Percentiles rank a stretch among this genome's conserved stretches.
Conservation (phyloP, 257 asterid genomes). For the Capsicum pubescens region DNA sequence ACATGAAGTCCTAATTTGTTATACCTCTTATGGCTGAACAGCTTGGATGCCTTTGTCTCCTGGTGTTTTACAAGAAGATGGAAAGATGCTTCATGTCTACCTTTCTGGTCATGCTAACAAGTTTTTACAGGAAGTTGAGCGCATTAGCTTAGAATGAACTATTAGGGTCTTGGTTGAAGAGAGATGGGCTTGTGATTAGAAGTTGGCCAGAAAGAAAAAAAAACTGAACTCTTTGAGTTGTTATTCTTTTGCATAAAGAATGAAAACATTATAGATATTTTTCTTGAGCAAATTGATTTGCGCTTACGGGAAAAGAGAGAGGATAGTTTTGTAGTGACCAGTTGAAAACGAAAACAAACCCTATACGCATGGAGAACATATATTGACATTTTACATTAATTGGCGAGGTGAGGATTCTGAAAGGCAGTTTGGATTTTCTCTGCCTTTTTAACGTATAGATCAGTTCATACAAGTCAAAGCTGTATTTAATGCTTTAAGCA, state of each 20-base stretch:
- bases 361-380: neutral
- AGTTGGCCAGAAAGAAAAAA: neutral
- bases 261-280: neutral
- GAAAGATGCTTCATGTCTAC: neutral
- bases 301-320: neutral
- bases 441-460: neutral
- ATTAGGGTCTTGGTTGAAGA: neutral
- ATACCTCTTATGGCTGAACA: neutral
- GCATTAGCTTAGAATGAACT: neutral
- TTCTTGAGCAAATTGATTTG: neutral
- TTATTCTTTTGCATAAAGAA: neutral
- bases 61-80: neutral
- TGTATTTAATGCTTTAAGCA: neutral
- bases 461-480: neutral
- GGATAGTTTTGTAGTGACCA: neutral
- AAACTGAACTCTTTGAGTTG: neutral
- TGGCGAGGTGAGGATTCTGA: neutral
- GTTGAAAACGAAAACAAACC: neutral
- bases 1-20: neutral
- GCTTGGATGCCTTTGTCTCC: neutral
- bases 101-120: neutral
- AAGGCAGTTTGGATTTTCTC: neutral
- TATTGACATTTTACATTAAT: conserved; percentile 14
- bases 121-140: neutral
- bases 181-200: neutral